Conservation (phyloP, 345 rosid species). For the Boechera retrofracta region DNA sequence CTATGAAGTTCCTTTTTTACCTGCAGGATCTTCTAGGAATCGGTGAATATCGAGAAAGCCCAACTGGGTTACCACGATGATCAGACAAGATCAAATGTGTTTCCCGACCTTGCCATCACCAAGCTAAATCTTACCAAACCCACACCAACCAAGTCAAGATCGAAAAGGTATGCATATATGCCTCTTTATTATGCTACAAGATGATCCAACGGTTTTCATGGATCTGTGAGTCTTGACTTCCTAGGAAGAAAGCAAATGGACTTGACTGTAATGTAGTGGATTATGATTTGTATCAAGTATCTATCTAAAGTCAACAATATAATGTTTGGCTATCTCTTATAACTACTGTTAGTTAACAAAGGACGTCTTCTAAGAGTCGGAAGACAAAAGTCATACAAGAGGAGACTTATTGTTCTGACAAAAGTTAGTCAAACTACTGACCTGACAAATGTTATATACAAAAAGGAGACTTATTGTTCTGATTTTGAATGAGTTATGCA, state of each 20-base stretch:
- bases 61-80: constrained; percentile 52
- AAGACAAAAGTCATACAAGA: constrained; percentile 32
- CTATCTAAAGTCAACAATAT: not conserved
- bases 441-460: constrained; percentile 48
- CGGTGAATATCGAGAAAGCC: constrained; percentile 72
- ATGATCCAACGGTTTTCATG: constrained; percentile 14
- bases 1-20: not conserved
- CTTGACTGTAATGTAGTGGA: not conserved
- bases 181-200: constrained; percentile 16
- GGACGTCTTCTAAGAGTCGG: not conserved
- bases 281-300: constrained; percentile 18
- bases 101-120: constrained; percentile 31
- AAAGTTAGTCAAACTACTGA: not conserved
- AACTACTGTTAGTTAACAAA: not conserved
- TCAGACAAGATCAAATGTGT: constrained; percentile 27
- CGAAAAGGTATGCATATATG: not conserved
- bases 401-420: too few species aligned
- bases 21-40: constrained; percentile 81
- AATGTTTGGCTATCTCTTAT: not conserved
- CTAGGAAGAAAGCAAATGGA: constrained; percentile 7
- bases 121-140: constrained; percentile 22
- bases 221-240: constrained; percentile 1
- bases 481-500: not conserved
- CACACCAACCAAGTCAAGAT: constrained; percentile 26
- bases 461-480: too few species aligned